A percentile compares a stretch with the other conserved stretches of the same genome.
These are phyloP conservation scores for Grosmannia serpens DNA, from an alignment of 2,329 filamentous ascomycete genomes.

Conservation along the genomic window DNA sequence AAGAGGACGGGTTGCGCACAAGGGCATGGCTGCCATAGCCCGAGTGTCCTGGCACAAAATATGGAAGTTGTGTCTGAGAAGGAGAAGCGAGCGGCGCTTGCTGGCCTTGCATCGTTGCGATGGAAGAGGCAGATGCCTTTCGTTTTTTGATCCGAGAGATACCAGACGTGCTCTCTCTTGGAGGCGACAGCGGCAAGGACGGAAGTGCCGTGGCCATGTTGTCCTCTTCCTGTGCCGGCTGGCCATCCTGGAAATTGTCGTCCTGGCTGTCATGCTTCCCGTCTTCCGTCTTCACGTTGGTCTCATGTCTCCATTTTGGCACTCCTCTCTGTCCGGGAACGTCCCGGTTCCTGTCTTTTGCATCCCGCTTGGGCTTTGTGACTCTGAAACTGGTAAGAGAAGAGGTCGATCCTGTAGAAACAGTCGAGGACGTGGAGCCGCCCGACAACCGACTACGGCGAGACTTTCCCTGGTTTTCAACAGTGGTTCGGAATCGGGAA, in stretches of 20 bases:
- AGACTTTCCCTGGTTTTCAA: slow-evolving; percentile 16
- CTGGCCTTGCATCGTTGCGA: background rate
- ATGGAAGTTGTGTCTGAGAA: background rate
- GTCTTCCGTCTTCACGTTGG: background rate
- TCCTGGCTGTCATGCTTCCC: too few species aligned
- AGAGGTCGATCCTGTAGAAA: background rate
- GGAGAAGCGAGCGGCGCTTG: background rate
- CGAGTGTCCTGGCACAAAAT: slow-evolving; percentile 13
- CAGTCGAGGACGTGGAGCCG: background rate
- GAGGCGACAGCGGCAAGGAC: background rate
- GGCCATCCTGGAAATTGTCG: background rate
- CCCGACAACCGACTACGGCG: background rate
- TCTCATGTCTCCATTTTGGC: background rate
- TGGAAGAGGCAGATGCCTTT: background rate
- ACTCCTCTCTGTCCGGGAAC: background rate
- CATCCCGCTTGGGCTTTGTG: slow-evolving; percentile 32
- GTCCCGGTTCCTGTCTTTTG: slow-evolving; percentile 10
- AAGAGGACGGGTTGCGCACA: background rate
- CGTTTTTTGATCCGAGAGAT: background rate
- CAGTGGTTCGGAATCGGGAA: slow-evolving; percentile 36
- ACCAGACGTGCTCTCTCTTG: background rate
- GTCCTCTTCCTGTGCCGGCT: background rate
- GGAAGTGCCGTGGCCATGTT: background rate
- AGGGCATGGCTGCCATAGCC: slow-evolving; percentile 15
- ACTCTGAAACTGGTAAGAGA: slow-evolving; percentile 28